These are phyloP conservation scores for Phalaenopsis aphrodite DNA, from an alignment of 106 monocot species.

Conservation along the genomic window DNA sequence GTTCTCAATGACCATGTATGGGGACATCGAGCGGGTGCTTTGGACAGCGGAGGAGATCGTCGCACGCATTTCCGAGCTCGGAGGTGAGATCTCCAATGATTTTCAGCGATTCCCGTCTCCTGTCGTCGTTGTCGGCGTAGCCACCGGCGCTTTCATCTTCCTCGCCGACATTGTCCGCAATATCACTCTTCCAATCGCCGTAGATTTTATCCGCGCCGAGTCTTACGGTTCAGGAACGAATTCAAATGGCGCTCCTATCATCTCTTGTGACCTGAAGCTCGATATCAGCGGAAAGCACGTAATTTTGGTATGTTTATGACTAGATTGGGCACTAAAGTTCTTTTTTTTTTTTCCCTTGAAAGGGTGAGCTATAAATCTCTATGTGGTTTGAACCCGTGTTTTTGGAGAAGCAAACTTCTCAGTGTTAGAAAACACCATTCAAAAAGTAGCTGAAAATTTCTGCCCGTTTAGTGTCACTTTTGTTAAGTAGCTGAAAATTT, in stretches of 20 bases:
- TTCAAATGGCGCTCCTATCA: slow-evolving; percentile 49
- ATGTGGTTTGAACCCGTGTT: too few species aligned
- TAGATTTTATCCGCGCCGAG: slow-evolving; percentile 79
- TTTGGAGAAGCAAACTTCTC: too few species aligned
- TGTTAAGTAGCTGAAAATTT: not conserved
- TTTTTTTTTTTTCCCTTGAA: too few species aligned
- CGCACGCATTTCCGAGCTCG: slow-evolving; percentile 52
- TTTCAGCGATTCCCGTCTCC: slow-evolving; percentile 13
- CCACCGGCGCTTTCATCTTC: slow-evolving; percentile 85
- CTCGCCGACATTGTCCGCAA: slow-evolving; percentile 69
- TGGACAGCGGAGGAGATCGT: slow-evolving; percentile 65
- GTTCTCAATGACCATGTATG: slow-evolving; percentile 6
- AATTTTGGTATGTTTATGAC: slow-evolving; percentile 35
- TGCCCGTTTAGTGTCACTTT: too few species aligned
- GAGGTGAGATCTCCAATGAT: slow-evolving; percentile 40
- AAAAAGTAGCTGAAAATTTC: not conserved
- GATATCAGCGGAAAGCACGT: slow-evolving; percentile 81
- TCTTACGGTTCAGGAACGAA: slow-evolving; percentile 74
- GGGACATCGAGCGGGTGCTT: slow-evolving; percentile 59
- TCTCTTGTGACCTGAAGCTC: slow-evolving; percentile 70
- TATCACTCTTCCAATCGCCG: slow-evolving; percentile 39
- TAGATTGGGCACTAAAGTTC: not conserved
- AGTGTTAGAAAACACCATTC: not conserved
- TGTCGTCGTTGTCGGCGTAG: slow-evolving; percentile 60
- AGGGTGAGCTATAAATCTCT: too few species aligned